These are phyloP conservation scores for Citrullus mucosospermus DNA, from an alignment of 306 rosid genomes.

Conservation along the genomic window DNA sequence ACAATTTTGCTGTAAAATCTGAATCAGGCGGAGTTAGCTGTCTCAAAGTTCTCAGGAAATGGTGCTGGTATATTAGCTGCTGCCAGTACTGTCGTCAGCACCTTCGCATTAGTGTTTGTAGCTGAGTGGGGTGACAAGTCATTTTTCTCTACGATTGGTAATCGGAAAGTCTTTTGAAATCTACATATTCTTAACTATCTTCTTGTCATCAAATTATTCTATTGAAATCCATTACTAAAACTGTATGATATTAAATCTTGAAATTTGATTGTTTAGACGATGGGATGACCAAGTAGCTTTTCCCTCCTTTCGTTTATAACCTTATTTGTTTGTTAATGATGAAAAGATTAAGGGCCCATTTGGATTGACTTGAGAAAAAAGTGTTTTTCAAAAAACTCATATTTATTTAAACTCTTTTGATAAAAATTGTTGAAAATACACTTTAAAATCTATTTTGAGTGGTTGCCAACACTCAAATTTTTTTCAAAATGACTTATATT, in stretches of 20 bases:
- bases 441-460: no score
- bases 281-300: background rate
- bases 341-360: background rate
- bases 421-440: no score
- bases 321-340: background rate
- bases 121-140: constrained; percentile 99
- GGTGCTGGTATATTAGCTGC: constrained; percentile 78
- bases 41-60: constrained; percentile 76
- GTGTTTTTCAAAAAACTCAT: no score
- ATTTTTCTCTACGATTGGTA: constrained; percentile 93
- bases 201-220: background rate
- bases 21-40: constrained; percentile 90
- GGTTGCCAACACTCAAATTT: no score
- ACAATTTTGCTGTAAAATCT: constrained; percentile 19
- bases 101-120: constrained; percentile 76
- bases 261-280: background rate
- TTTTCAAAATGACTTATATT: no score
- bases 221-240: background rate
- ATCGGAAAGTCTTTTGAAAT: constrained; percentile 11
- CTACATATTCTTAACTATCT: background rate
- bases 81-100: constrained; percentile 65
- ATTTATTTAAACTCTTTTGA: no score
- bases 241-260: background rate
- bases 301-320: background rate
- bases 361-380: no score